A percentile compares a stretch with the other conserved stretches of the same genome.
Conservation (phyloP, 2,329 filamentous ascomycete genomes). For the Fusarium paranaense region DNA sequence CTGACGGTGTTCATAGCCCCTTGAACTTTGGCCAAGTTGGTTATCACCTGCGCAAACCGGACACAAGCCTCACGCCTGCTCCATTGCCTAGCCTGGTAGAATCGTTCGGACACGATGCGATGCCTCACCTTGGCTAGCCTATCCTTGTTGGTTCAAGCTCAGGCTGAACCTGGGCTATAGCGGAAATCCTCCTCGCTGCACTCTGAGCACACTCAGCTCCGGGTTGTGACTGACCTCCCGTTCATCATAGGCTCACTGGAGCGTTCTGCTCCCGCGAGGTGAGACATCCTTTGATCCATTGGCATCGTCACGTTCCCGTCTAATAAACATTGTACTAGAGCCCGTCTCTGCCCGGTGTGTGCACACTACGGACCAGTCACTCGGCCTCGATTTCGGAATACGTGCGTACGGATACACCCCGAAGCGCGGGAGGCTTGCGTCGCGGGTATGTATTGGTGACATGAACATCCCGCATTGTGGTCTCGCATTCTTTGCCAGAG, state of each 20-base stretch:
- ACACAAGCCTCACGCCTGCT: slow-evolving; percentile 10
- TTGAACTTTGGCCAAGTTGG: not conserved
- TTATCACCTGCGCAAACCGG: not conserved
- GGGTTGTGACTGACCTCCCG: slow-evolving; percentile 13
- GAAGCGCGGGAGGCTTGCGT: slow-evolving; percentile 27
- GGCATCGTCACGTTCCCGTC: slow-evolving; percentile 26
- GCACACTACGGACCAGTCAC: slow-evolving; percentile 19
- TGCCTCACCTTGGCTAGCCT: slow-evolving; percentile 17
- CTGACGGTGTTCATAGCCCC: slow-evolving; percentile 33
- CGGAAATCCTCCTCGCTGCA: slow-evolving; percentile 2
- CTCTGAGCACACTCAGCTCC: not conserved
- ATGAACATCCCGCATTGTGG: slow-evolving; percentile 32
- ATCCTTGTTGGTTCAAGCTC: not conserved
- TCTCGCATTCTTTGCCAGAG: slow-evolving; percentile 22
- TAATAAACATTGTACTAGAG: slow-evolving; percentile 25
- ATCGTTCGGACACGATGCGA: slow-evolving; percentile 18
- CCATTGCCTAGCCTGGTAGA: slow-evolving; percentile 29
- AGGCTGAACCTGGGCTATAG: not conserved
- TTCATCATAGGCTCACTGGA: slow-evolving; percentile 21
- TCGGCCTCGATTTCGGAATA: slow-evolving; percentile 15
- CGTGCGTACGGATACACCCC: slow-evolving; percentile 29
- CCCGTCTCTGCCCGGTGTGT: slow-evolving; percentile 39
- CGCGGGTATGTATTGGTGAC: slow-evolving; percentile 28
- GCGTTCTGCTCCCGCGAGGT: slow-evolving; percentile 15
- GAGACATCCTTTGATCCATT: slow-evolving; percentile 37